Evolutionary conservation across 768 basidiomycete species (phyloP).

Genomic region (Termitomyces sp.): DNA sequence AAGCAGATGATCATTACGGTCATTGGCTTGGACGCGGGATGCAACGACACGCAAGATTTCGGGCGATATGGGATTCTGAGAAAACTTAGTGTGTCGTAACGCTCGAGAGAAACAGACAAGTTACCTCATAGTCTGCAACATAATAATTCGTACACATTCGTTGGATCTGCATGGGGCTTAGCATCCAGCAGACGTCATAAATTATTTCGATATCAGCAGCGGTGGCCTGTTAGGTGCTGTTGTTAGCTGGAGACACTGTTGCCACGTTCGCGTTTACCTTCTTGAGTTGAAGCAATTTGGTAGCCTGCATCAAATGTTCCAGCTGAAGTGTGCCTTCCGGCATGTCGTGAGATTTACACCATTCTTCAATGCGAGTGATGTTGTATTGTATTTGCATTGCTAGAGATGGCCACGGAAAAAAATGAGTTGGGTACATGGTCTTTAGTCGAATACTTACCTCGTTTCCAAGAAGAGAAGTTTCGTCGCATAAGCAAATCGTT

Average conservation of each 20-base stretch:
- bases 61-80: conserved; percentile 90
- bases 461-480: conserved; percentile 99
- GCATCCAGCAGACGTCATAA: conserved; percentile 99
- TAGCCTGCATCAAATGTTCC: conserved; percentile 99
- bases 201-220: conserved; percentile 97
- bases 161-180: conserved; percentile 98
- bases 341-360: conserved; percentile 99
- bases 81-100: not conserved
- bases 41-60: conserved; percentile 97
- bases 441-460: conserved; percentile 54
- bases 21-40: conserved; percentile 91
- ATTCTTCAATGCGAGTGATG: conserved; percentile 95
- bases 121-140: conserved; percentile 96
- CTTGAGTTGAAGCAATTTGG: conserved; percentile 95
- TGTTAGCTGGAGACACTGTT: conserved; percentile 3
- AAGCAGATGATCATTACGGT: conserved; percentile 94
- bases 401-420: conserved; percentile 24
- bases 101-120: not conserved
- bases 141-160: conserved; percentile 99
- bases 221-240: conserved; percentile 56
- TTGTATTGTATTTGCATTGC: conserved; percentile 99
- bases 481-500: conserved; percentile 98
- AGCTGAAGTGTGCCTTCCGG: conserved; percentile 96
- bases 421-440: not conserved
- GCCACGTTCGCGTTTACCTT: conserved; percentile 52